These are phyloP conservation scores for Salisapilia sapeloensis DNA, from an alignment of 352 stramenopile genomes.

Conservation along the genomic window DNA sequence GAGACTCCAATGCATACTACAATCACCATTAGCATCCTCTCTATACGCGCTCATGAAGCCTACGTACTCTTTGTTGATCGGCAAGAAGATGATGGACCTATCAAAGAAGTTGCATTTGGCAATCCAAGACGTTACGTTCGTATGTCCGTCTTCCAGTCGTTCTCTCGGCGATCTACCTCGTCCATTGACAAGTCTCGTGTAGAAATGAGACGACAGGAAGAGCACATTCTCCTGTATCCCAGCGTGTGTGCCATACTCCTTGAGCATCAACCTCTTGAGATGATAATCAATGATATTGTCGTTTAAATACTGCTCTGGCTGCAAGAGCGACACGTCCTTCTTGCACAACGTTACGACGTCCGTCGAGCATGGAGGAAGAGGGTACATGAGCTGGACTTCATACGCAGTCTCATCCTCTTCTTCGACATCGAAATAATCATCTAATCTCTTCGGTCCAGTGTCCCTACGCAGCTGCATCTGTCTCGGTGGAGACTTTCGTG, in stretches of 20 bases:
- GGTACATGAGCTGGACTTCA: conserved; percentile 39
- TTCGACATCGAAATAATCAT: conserved; percentile 16
- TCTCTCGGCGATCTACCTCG: conserved; percentile 11
- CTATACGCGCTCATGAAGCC: background rate
- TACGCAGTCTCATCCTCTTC: conserved; percentile 11
- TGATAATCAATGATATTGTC: conserved; percentile 88
- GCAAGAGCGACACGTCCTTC: conserved; percentile 31
- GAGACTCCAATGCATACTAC: conserved; percentile 70
- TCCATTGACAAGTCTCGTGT: conserved; percentile 30
- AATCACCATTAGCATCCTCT: conserved; percentile 2
- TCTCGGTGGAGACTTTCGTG: too few relatives aligned
- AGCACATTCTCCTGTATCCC: conserved; percentile 50
- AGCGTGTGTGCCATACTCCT: conserved; percentile 17
- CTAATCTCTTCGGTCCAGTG: too few relatives aligned
- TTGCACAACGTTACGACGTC: conserved; percentile 66
- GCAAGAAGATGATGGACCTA: conserved; percentile 66
- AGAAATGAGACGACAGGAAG: conserved; percentile 72
- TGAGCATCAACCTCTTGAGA: conserved; percentile 66
- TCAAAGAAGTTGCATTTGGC: conserved; percentile 44
- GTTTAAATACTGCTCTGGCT: conserved; percentile 76
- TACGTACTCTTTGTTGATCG: conserved; percentile 74
- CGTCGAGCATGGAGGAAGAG: conserved; percentile 40
- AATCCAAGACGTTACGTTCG: conserved; percentile 65
- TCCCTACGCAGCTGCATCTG: too few relatives aligned
- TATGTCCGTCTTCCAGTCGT: conserved; percentile 41